Base-by-base conservation (phyloP, 768 basidiomycete genomes). In the Chiua virens region DNA sequence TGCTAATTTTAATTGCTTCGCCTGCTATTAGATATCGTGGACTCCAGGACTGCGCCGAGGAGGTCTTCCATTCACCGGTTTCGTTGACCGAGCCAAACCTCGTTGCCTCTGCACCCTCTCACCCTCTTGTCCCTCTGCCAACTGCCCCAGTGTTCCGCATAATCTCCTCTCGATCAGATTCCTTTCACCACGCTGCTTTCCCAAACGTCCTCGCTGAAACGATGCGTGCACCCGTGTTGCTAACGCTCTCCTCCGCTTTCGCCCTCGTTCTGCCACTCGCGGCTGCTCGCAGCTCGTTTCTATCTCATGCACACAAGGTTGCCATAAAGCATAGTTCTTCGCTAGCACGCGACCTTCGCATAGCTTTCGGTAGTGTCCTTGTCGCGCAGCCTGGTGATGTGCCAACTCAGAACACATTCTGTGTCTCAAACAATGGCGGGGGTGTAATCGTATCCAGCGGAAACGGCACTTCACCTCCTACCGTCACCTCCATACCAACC, bases 281-380 rank as follows among this genome's bases (percentile, higher is more conserved):
- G 50, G 57, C 53, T 48, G 69, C 61, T 49, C 63, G 54, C 53
- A 50, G 40, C 25, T 65, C 45, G 53, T 77, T 60, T 69, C 70
- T 57, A 70, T 77, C 59, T 43, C 74, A 69, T 28, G 74, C 78
- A 28, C 86, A 86, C 62, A 73, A 71, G 25, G 71, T 74, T 51
- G 85, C 86, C 27, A 64, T 78, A 39, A 77, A 73, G 49, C 80
- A 79, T 50, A 88, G 85, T 37, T 77, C 79, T 42, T 77, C 68
- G 48, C 73, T 91, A 25, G 85, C 87, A 17, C 77, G 76, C 49
- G 89, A 91, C 66, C 74, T 91, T 49, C 84, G 87, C 25, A 61
- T 83, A 30, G 85, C 84, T 13, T 82, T 90, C 60, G 70, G 76
- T 20, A 74, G 77, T 21, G 69, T 85, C 22, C 71, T 85, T 11